phyloP scores from a whole-genome alignment of 495 filamentous ascomycete genomes.

The Monascus purpureus region DNA sequence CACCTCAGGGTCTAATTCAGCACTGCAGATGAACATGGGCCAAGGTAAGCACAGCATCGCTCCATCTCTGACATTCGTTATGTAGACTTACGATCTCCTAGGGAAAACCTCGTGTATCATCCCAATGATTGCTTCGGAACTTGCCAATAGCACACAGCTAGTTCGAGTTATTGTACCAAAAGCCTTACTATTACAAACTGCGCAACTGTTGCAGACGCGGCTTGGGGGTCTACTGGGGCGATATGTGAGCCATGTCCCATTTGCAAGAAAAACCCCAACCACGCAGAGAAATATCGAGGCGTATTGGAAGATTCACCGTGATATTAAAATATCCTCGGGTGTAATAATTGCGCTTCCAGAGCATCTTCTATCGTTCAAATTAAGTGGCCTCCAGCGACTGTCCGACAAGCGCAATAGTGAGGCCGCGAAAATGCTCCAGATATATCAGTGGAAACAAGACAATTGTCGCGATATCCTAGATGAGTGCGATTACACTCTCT shows the following conservation, averaged over 20 bases:
- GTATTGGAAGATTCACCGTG: conserved; percentile 19
- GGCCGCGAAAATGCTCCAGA: conserved; percentile 7
- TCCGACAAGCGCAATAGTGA: conserved; percentile 7
- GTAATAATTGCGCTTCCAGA: conserved; percentile 52
- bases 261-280: conserved; percentile 36
- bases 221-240: conserved; percentile 46
- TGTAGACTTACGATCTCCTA: background rate
- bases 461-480: conserved; percentile 44
- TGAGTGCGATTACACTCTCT: conserved; percentile 50
- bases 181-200: conserved; percentile 46
- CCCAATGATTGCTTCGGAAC: conserved; percentile 40
- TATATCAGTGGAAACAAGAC: conserved; percentile 27
- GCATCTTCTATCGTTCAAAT: conserved; percentile 53
- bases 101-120: conserved; percentile 55
- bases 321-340: conserved; percentile 33
- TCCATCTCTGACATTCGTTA: background rate
- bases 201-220: conserved; percentile 39
- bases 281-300: conserved; percentile 1
- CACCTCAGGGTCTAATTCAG: conserved; percentile 25
- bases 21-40: conserved; percentile 65
- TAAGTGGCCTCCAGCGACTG: conserved; percentile 45
- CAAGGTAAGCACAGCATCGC: conserved; percentile 30
- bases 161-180: conserved; percentile 49
- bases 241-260: conserved; percentile 45
- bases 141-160: conserved; percentile 39